These are phyloP conservation scores for Fusarium buxicola DNA, from an alignment of 2,329 filamentous ascomycete genomes.

Conservation along the genomic window DNA sequence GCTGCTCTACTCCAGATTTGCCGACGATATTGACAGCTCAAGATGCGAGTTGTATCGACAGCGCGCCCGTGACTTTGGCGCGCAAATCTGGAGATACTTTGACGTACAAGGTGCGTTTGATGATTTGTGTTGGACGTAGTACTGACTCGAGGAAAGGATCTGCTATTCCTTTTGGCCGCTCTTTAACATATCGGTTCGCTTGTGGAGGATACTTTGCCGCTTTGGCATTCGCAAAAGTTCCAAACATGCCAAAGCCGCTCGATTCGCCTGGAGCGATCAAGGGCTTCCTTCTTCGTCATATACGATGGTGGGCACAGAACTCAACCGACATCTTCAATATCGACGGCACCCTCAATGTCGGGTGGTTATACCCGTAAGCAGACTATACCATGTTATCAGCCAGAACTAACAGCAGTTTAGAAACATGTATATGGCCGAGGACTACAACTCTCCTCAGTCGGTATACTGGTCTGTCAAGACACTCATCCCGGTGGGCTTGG, in stretches of 20 bases:
- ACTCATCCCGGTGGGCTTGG: slow-evolving; percentile 56
- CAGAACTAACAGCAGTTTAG: slow-evolving; percentile 4
- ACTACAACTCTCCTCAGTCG: slow-evolving; percentile 69
- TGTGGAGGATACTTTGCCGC: slow-evolving; percentile 62
- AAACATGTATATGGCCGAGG: slow-evolving; percentile 67
- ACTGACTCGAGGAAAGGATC: slow-evolving; percentile 51
- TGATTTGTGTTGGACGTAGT: accelerated
- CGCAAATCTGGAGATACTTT: slow-evolving; percentile 61
- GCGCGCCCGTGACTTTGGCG: slow-evolving; percentile 56
- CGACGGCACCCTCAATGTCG: slow-evolving; percentile 63
- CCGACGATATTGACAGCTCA: slow-evolving; percentile 53
- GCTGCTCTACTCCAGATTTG: slow-evolving; percentile 59
- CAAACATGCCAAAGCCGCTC: slow-evolving; percentile 52
- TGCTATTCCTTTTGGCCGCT: slow-evolving; percentile 64
- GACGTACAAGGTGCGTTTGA: slow-evolving; percentile 53
- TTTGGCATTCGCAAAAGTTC: slow-evolving; percentile 55
- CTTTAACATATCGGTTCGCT: slow-evolving; percentile 63
- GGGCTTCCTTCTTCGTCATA: slow-evolving; percentile 61
- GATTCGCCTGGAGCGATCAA: slow-evolving; percentile 56
- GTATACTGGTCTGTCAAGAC: slow-evolving; percentile 66
- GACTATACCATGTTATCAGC: accelerated
- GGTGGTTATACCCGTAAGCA: slow-evolving; percentile 49
- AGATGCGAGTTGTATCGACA: slow-evolving; percentile 53
- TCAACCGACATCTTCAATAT: slow-evolving; percentile 58
- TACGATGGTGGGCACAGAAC: slow-evolving; percentile 61